phyloP scores from a whole-genome alignment of 441 rosid genomes.

The Cnidoscolus chayamansa region DNA sequence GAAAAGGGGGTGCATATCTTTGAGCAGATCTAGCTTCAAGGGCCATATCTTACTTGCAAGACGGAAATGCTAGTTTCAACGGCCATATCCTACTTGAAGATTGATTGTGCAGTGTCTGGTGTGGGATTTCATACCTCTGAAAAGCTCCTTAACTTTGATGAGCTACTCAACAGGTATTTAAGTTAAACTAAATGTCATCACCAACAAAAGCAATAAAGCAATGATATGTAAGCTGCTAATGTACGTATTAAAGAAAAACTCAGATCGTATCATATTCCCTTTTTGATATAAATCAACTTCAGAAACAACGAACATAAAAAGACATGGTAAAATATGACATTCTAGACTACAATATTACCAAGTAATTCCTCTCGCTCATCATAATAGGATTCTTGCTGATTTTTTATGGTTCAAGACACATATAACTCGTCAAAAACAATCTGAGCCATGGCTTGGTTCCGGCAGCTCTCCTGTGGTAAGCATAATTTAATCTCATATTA shows the following conservation, averaged over 20 bases:
- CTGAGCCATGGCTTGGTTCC: conserved; percentile 54
- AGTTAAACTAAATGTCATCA: background rate
- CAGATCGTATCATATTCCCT: background rate
- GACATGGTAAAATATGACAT: background rate
- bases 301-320: conserved; percentile 1
- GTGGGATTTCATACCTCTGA: too few species aligned
- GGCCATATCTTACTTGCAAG: too few species aligned
- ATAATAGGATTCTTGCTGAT: conserved; percentile 10
- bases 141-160: too few species aligned
- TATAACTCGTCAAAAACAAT: conserved; percentile 53
- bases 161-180: too few species aligned
- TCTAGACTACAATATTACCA: background rate
- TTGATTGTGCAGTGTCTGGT: too few species aligned
- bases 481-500: conserved; percentile 12
- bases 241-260: too few species aligned
- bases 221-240: background rate
- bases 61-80: too few species aligned
- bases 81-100: too few species aligned
- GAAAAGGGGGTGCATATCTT: too few species aligned
- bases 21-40: too few species aligned
- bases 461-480: conserved; percentile 48
- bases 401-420: conserved; percentile 69
- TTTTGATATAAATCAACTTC: background rate
- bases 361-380: background rate
- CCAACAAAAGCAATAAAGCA: too few species aligned